Percentiles rank a stretch among this genome's conserved stretches.
Evolutionary conservation across 73 alveolate species (phyloP).

Genomic region (Blepharisma stoltei): DNA sequence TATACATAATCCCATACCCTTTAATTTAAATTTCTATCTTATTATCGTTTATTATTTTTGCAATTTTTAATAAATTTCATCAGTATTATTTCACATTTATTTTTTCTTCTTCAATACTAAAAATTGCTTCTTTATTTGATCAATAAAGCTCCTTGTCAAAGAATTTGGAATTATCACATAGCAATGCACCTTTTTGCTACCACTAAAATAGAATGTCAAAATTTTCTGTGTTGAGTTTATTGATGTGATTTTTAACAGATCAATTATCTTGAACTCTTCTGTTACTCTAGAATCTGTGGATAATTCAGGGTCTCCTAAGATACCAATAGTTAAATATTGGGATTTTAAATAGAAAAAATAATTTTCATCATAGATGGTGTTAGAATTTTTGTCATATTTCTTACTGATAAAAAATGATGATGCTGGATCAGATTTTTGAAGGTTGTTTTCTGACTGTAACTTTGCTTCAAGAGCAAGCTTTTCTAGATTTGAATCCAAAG

Average conservation of each 20-base stretch:
- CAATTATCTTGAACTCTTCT: background rate
- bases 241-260: background rate
- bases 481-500: too few species aligned
- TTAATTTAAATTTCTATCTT: too few species aligned
- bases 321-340: constrained; percentile 1
- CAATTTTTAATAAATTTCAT: too few species aligned
- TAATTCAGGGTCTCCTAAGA: background rate
- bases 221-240: background rate
- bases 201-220: background rate
- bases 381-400: background rate
- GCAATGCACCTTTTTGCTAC: too few species aligned
- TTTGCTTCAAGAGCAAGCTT: background rate
- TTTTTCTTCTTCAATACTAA: too few species aligned
- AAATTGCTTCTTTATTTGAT: too few species aligned
- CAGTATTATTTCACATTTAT: too few species aligned
- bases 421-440: background rate
- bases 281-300: too few species aligned
- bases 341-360: background rate
- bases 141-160: too few species aligned
- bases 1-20: too few species aligned
- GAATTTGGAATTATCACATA: too few species aligned
- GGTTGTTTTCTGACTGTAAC: background rate
- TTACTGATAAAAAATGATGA: background rate
- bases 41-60: too few species aligned
- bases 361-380: background rate